Base-by-base conservation (phyloP, 495 filamentous ascomycete species). In the Beverwykella pulmonaria region DNA sequence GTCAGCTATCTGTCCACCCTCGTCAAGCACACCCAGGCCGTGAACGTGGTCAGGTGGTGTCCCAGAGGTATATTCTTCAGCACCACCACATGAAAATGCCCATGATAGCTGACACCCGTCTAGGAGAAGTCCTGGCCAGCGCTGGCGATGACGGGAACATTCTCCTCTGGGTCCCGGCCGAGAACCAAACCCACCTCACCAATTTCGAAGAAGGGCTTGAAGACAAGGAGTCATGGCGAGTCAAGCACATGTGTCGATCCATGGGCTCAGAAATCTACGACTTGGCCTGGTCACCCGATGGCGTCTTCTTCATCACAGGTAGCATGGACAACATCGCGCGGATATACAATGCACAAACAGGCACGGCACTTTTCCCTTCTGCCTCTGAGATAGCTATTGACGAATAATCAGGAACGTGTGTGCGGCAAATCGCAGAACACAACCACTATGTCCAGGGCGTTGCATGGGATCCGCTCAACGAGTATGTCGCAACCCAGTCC, bases 401-500 rank as follows among this genome's bases (percentile, higher is more conserved):
- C 15, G 7, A 22, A 14, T 41, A 50, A 52, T 47, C 64, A 96
- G 93, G 94, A 29, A 87, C 89, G 80, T 87, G 93, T 72, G 89
- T 99, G 60, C 88, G 94, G 58, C 93, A 97, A 75, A 99, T 99
- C 67, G 95, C 94, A 46, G 94, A 99, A 75, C 94, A 99, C 79
- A 97, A 93, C 71, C 94, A 99, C 76, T 99, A 97, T 72, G 94
- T 99, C 20, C 94, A 99, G 79, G 94, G 94, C 36, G 94, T 99
- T 19, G 92, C 95, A 1, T 99, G 94, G 94, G 94, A 99, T 78
- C 94, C 94, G 34, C 79, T 96, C 29, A 99, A 99, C 76, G 94
- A 99, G 80, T 99, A 90, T 75, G 90, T 99, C 49, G 94, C 95
- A 22, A 99, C 94, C 22, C 94, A 99, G 75, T 98, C 94, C 1